Percentiles rank a stretch among this genome's conserved stretches.
Conservation (phyloP, 176 grass and related monocot species). For the Poa pratensis region DNA sequence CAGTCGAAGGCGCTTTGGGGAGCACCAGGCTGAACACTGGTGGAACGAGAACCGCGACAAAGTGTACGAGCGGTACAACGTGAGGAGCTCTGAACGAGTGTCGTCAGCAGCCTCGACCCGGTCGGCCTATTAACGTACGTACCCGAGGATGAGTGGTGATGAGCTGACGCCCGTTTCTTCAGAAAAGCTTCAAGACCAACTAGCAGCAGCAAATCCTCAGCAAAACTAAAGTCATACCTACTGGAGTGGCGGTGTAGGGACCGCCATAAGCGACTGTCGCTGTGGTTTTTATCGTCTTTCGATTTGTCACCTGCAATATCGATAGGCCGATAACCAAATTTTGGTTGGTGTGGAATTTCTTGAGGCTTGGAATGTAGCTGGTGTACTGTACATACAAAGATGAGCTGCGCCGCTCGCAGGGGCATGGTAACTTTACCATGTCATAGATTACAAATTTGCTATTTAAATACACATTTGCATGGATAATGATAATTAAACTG, state of each 20-base stretch:
- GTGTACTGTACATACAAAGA: constrained; percentile 40
- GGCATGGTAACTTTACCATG: background rate
- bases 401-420: background rate
- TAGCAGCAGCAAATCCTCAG: background rate
- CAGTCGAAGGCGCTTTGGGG: constrained; percentile 88
- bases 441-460: background rate
- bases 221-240: background rate
- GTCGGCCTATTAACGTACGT: constrained; percentile 43
- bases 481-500: no score
- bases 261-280: background rate
- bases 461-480: no score
- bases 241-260: background rate
- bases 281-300: background rate
- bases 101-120: constrained; percentile 83
- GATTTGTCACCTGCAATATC: background rate
- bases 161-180: background rate
- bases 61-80: constrained; percentile 86
- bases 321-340: constrained; percentile 23
- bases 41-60: constrained; percentile 95
- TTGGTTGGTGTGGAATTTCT: constrained; percentile 11
- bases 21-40: constrained; percentile 95
- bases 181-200: background rate
- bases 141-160: background rate
- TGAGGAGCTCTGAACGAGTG: constrained; percentile 78
- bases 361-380: background rate